Base-by-base conservation (phyloP, 163 green algal species). In the Chlamydomonas reinhardtii region DNA sequence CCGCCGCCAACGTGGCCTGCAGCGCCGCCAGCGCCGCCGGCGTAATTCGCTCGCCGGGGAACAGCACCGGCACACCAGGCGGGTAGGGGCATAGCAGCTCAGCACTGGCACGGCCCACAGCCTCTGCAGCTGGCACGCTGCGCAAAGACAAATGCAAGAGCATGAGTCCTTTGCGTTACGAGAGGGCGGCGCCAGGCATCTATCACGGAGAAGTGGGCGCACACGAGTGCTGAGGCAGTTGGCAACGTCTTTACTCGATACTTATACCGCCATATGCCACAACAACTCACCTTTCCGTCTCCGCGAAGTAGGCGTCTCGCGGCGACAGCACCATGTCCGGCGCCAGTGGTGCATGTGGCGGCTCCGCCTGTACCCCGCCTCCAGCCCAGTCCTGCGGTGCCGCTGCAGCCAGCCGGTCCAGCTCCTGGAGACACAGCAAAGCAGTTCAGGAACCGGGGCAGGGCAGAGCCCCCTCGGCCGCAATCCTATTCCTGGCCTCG, bases 31-130 rank as follows among this genome's bases (percentile, higher is more conserved):
- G n/a, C 27, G 72, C 89, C 0, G 52, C 75, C 0, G 16, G 22
- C 2, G 82, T 95, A 20, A 99, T 85, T 11, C 85, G 34, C 84
- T 99, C 96, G 14, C 96, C 96, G 19, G 97, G 97, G 34, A 96
- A 84, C n/a, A 96, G 61, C 15, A 94, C 69, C 19, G 96, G 96
- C 59, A 99, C 94, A 16, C 96, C 96, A 2, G 96, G 96, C 2
- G 96, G 96, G 85, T 99, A 99, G 3, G 96, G 96, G 74, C 93
- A 96, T 76, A 99, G 64, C 72, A 98, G 88, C 86, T 98, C 96
- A 14, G 94, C 96, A 27, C 88, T 92, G 2, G 95, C 48, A 6
- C 91, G 73, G 14, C 93, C 95, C 9, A 83, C 88, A 19, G 92
- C 95, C 2, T 82, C 76, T 11, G 37, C 73, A 17, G 85, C 32